Evolutionary conservation across 305 asterid species (phyloP).

Genomic region (Solanum hybrid): DNA sequence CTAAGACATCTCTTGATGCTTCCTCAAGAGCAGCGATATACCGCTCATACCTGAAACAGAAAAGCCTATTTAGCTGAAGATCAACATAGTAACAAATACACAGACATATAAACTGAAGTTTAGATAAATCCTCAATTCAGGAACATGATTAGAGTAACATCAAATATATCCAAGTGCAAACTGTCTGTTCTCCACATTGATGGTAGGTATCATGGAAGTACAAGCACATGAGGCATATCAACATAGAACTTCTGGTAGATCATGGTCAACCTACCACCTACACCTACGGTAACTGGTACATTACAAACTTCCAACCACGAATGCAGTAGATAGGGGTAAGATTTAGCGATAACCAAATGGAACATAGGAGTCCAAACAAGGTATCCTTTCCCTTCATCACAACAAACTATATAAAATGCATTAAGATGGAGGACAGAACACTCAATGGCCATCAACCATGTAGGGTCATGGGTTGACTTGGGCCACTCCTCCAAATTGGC

Average conservation of each 20-base stretch:
- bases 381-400: neutral
- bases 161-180: neutral
- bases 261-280: neutral
- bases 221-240: neutral
- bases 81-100: neutral
- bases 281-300: neutral
- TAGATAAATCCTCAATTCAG: neutral
- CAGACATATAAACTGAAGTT: neutral
- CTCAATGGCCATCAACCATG: neutral
- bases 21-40: constrained; percentile 76
- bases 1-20: constrained; percentile 79
- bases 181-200: neutral
- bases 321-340: neutral
- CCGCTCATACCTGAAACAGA: constrained; percentile 53
- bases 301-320: neutral
- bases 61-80: neutral
- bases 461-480: neutral
- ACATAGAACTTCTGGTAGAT: neutral
- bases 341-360: neutral
- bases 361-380: neutral
- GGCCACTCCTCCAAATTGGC: neutral
- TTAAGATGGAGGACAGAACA: neutral
- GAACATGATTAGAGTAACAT: neutral
- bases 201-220: neutral
- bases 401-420: neutral